Conservation (phyloP, 805 yeast species). For the Kazachstania kunashirensis region DNA sequence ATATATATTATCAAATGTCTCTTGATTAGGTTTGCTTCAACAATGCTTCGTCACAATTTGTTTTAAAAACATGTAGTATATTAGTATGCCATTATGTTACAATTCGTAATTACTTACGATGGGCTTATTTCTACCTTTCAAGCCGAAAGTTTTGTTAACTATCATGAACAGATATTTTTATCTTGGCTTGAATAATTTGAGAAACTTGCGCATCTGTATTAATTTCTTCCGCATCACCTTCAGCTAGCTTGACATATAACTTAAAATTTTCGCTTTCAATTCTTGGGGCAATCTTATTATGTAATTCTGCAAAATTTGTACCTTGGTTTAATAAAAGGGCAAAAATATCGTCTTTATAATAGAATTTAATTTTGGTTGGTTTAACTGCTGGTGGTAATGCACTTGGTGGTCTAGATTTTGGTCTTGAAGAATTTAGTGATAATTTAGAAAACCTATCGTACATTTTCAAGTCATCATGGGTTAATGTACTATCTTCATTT, state of each 20-base stretch:
- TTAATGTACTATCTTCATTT: conserved; percentile 16
- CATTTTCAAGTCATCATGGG: conserved; percentile 26
- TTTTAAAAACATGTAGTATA: too few species aligned
- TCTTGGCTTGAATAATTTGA: conserved; percentile 28
- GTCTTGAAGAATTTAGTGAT: conserved; percentile 13
- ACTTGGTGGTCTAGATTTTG: conserved; percentile 27
- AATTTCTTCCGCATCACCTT: conserved; percentile 29
- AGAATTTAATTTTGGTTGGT: conserved; percentile 55
- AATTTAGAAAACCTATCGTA: conserved; percentile 21
- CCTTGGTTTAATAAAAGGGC: conserved; percentile 49
- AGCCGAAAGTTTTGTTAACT: not conserved
- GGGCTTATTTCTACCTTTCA: too few species aligned
- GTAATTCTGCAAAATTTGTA: conserved; percentile 40
- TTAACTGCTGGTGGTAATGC: conserved; percentile 19
- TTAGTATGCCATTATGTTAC: too few species aligned
- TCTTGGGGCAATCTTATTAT: conserved; percentile 42
- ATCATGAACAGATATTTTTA: conserved; percentile 30
- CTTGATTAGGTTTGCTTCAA: too few species aligned
- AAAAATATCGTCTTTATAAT: conserved; percentile 72
- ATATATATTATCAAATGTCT: too few species aligned
- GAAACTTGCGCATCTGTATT: conserved; percentile 28
- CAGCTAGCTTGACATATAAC: conserved; percentile 28
- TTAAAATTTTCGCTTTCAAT: conserved; percentile 34
- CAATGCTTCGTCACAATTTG: too few species aligned
- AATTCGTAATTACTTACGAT: too few species aligned